Evolutionary conservation across 768 basidiomycete genomes (phyloP).

Genomic region (Coprinopsis sp.): DNA sequence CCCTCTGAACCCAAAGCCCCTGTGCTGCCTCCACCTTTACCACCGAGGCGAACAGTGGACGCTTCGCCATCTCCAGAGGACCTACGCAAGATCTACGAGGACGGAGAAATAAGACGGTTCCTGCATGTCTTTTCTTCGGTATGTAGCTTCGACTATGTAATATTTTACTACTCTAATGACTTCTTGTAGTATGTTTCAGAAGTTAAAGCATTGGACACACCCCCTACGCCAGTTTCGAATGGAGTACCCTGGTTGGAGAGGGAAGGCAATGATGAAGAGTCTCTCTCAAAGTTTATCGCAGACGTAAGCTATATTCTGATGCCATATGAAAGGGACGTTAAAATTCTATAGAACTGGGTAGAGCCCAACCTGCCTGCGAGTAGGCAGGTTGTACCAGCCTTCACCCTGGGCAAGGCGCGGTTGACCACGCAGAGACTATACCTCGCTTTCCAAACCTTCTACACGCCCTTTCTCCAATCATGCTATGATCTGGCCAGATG

Average conservation of each 20-base stretch:
- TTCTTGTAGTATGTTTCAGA: slow-evolving; percentile 53
- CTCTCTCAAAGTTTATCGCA: not conserved
- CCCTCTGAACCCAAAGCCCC: too few species aligned
- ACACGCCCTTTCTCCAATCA: slow-evolving; percentile 38
- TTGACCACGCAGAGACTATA: slow-evolving; percentile 52
- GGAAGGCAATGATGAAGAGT: too few species aligned
- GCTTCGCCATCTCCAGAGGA: slow-evolving; percentile 16
- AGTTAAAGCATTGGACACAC: slow-evolving; percentile 32
- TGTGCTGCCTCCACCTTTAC: not conserved
- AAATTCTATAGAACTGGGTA: not conserved
- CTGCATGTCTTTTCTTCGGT: slow-evolving; percentile 58
- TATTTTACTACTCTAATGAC: not conserved
- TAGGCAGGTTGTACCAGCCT: slow-evolving; percentile 16
- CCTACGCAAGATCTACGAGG: slow-evolving; percentile 55
- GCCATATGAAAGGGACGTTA: not conserved
- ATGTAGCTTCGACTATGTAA: slow-evolving; percentile 19
- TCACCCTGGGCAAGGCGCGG: slow-evolving; percentile 51
- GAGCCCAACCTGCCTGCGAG: not conserved
- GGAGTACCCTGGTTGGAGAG: not conserved
- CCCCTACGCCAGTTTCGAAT: not conserved
- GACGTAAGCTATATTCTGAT: not conserved
- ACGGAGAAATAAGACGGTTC: slow-evolving; percentile 61
- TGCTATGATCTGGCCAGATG: slow-evolving; percentile 48
- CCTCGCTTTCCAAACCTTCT: slow-evolving; percentile 45
- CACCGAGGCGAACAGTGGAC: not conserved